A percentile compares a stretch with the other conserved stretches of the same genome.
phyloP scores from a whole-genome alignment of 176 grass and related monocot genomes.

The Eragrostis nindensis region DNA sequence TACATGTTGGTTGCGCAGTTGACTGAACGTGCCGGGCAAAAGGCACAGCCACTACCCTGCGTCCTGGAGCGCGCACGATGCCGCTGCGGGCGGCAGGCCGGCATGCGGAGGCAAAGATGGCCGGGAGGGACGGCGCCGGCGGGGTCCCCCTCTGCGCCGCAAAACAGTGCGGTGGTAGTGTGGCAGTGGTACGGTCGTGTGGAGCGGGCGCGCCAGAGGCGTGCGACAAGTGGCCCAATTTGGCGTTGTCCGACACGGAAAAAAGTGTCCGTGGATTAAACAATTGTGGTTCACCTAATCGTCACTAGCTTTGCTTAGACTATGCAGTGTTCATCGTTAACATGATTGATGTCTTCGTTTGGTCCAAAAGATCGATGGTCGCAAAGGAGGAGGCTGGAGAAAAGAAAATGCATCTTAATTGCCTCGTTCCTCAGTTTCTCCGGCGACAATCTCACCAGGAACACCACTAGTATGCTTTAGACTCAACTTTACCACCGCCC shows the following conservation, averaged over 20 bases:
- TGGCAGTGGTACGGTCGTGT: too few species aligned
- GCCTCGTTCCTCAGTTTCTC: not conserved
- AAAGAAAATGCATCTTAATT: not conserved
- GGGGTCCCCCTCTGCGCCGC: not conserved
- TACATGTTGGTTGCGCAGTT: not conserved
- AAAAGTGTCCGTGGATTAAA: not conserved
- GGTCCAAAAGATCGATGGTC: constrained; percentile 34
- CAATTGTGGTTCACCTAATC: not conserved
- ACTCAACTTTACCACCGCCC: not conserved
- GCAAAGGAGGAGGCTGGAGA: not conserved
- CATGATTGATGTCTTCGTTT: too few species aligned
- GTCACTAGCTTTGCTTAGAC: not conserved
- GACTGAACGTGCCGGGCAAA: not conserved
- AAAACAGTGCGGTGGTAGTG: not conserved
- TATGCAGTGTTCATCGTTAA: not conserved
- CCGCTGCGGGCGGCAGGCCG: not conserved
- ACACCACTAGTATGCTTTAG: not conserved
- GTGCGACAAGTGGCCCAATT: not conserved
- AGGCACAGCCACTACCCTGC: not conserved
- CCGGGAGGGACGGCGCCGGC: constrained; percentile 28
- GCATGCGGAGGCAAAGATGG: not conserved
- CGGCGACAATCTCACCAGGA: not conserved
- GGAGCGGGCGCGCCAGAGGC: not conserved
- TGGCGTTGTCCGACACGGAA: not conserved
- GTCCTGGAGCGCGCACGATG: too few species aligned